Percentiles rank a stretch among this genome's conserved stretches.
Conservation (phyloP, 2,329 filamentous ascomycete species). For the Arthrobotrys sinensis region DNA sequence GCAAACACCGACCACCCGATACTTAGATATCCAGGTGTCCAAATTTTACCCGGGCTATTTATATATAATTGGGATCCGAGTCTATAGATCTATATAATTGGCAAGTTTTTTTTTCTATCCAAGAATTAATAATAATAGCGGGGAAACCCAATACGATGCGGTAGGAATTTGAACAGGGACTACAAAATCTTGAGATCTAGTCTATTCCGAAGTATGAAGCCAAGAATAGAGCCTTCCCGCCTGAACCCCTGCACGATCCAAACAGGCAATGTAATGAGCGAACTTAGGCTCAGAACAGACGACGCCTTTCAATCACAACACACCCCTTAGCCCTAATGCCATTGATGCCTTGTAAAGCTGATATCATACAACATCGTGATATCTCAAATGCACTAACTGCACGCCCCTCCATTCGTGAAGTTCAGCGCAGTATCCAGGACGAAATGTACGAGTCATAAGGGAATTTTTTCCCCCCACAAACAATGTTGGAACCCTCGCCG, state of each 20-base stretch:
- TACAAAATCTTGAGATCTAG: no score
- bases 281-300: background rate
- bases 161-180: no score
- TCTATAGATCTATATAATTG: no score
- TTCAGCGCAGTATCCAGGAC: background rate
- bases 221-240: background rate
- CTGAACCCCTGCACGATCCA: constrained; percentile 10
- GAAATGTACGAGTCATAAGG: background rate
- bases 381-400: background rate
- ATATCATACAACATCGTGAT: constrained; percentile 10
- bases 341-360: background rate
- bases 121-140: no score
- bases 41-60: no score
- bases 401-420: background rate
- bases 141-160: no score
- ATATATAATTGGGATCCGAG: no score
- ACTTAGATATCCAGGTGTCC: no score
- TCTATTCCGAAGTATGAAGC: background rate
- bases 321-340: constrained; percentile 7
- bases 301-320: constrained; percentile 6
- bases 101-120: no score
- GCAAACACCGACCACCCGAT: no score
- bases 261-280: constrained; percentile 19
- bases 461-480: background rate
- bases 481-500: constrained; percentile 1